Evolutionary conservation across 805 yeast species (phyloP), one percentile per base, ranked within the genome.

Genomic region (Cyberlindnera galapagoensis): DNA sequence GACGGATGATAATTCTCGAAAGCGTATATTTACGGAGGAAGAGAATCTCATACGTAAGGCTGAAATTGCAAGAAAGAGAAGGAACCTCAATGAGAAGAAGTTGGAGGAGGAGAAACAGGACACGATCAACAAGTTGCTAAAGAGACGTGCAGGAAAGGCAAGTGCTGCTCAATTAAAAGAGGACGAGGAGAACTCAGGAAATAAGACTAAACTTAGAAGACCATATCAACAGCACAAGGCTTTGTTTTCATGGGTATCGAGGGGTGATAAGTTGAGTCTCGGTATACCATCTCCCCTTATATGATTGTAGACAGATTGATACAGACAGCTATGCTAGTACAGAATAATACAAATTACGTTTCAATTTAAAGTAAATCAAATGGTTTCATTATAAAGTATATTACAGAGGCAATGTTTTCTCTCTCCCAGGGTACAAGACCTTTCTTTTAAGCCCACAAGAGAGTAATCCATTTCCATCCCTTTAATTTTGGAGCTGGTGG

Each of bases 61-160:
- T 1, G 98, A 90, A 54, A 78, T 75, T 47, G 90, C 96, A 0
- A 71, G 97, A 47, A 76, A 87, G 56, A 69, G 98, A 43, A 83
- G 82, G 55, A 88, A 90, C 52, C 70, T 86, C 47, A 77, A 80
- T 44, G 87, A 80, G 48, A 80, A 80, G 59, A 76, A 80, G 42
- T 60, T 85, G 24, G 97, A 88, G 51, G 96, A 85, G 55, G 97
- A 92, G 57, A 92, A 92, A 54, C 74, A 79, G 51, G 97, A 90
- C 43, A 88, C 97, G 0, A 67, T 90, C 43, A 90, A 90, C 55
- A 85, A 84, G 54, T 63, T 90, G 42, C 64, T 90, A 42, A 80
- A 84, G 57, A 76, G 88, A 56, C 70, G 95, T 42, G 95, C 96
- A 1, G 76, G 74, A 29, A 81, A 81, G 52, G 47, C 43, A 0